phyloP scores from a whole-genome alignment of 2,329 filamentous ascomycete genomes.

The Zymoseptoria crescenta region DNA sequence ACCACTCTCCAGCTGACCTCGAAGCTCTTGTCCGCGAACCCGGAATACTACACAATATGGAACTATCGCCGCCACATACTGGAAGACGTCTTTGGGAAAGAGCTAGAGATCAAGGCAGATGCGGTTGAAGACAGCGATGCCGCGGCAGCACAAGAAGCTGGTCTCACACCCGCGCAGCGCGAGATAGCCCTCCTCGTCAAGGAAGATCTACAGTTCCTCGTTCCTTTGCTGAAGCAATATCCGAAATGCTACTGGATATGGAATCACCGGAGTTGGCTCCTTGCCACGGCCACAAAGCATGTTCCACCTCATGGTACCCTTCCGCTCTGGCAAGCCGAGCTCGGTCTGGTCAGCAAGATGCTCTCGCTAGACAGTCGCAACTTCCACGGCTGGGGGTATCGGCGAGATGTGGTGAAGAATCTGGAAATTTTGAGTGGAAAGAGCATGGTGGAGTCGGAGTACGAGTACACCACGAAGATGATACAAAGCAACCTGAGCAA shows the following conservation, averaged over 20 bases:
- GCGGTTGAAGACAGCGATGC: constrained; percentile 13
- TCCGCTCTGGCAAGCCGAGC: constrained; percentile 73
- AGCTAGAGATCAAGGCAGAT: constrained; percentile 33
- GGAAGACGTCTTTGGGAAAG: constrained; percentile 50
- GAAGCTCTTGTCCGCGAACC: constrained; percentile 67
- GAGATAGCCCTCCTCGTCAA: constrained; percentile 50
- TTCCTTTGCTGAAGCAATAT: constrained; percentile 73
- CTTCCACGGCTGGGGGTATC: constrained; percentile 94
- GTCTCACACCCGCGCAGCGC: constrained; percentile 27
- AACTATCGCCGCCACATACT: constrained; percentile 72
- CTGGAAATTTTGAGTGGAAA: constrained; percentile 52
- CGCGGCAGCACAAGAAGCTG: constrained; percentile 19
- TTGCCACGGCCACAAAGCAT: constrained; percentile 61
- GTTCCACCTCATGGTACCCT: constrained; percentile 52
- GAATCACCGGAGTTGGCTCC: constrained; percentile 86
- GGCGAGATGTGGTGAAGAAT: constrained; percentile 66
- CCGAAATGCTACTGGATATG: constrained; percentile 99
- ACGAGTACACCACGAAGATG: constrained; percentile 85
- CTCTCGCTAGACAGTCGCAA: constrained; percentile 77
- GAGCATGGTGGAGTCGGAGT: constrained; percentile 66
- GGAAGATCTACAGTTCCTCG: constrained; percentile 70
- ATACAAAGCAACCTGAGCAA: constrained; percentile 80
- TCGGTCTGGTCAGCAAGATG: constrained; percentile 81
- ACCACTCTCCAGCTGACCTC: constrained; percentile 61
- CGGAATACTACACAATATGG: constrained; percentile 88